Evolutionary conservation across 371 early-diverging fungal genomes (phyloP).

Genomic region (Haplosporangium sp.): DNA sequence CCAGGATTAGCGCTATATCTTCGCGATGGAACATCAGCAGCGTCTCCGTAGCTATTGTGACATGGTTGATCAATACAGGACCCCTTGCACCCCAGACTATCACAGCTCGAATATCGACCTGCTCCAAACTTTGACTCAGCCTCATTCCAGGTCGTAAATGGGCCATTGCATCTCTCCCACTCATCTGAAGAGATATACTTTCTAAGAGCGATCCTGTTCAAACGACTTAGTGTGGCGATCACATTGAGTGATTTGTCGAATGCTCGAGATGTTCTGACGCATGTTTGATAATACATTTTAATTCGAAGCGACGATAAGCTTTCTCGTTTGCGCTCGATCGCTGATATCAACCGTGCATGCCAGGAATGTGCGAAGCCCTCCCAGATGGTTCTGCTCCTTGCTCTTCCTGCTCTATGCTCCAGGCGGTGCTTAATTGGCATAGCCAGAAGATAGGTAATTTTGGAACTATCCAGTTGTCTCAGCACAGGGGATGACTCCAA

Average conservation of each 20-base stretch:
- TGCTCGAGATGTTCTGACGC: constrained; percentile 39
- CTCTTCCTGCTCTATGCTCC: constrained; percentile 36
- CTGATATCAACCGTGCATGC: constrained; percentile 41
- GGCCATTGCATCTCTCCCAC: constrained; percentile 20
- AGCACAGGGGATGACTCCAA: constrained; percentile 33
- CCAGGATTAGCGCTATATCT: constrained; percentile 27
- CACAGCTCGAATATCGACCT: constrained; percentile 1
- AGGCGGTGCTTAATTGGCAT: constrained; percentile 52
- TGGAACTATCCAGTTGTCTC: constrained; percentile 41
- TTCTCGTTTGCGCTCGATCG: constrained; percentile 44
- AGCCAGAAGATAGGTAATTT: constrained; percentile 49
- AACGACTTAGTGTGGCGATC: constrained; percentile 26
- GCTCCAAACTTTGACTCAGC: constrained; percentile 12
- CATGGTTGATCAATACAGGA: constrained; percentile 16
- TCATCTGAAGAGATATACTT: constrained; percentile 37
- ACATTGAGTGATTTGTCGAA: constrained; percentile 48
- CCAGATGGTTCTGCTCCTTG: constrained; percentile 47
- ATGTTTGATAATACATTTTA: constrained; percentile 56
- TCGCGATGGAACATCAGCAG: constrained; percentile 9
- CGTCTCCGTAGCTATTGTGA: constrained; percentile 3
- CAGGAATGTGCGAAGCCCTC: constrained; percentile 50
- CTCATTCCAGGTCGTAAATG: constrained; percentile 10
- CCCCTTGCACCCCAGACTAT: constrained; percentile 19
- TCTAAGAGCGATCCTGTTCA: constrained; percentile 27
- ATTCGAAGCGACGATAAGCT: constrained; percentile 45